Percentiles rank a stretch among this genome's conserved stretches.
phyloP scores from a whole-genome alignment of 129 eudicot species.

The Ambrosia artemisiifolia region DNA sequence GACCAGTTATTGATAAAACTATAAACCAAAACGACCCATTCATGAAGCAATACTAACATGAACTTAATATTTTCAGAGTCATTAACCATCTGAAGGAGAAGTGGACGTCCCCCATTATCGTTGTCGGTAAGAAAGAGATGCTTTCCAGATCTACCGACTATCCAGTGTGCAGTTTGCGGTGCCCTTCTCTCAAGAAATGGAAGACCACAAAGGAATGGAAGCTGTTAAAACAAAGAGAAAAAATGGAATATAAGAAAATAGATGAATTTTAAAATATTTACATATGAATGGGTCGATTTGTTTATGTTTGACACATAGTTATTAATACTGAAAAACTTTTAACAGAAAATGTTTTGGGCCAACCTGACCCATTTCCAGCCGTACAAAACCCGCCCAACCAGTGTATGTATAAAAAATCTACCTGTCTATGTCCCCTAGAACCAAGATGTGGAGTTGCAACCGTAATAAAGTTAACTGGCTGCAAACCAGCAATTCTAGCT shows the following conservation, averaged over 20 bases:
- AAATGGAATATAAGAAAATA: background rate
- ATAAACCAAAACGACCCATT: background rate
- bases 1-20: no score
- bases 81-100: slow-evolving; percentile 65
- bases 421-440: slow-evolving; percentile 77
- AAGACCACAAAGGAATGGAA: slow-evolving; percentile 77
- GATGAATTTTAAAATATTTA: background rate
- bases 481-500: slow-evolving; percentile 54
- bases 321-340: background rate
- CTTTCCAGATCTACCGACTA: slow-evolving; percentile 80
- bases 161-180: slow-evolving; percentile 66
- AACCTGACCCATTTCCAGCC: background rate
- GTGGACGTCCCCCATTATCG: slow-evolving; percentile 68
- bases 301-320: background rate
- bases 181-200: slow-evolving; percentile 66
- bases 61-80: slow-evolving; percentile 62
- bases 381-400: no score
- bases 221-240: slow-evolving; percentile 34
- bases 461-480: slow-evolving; percentile 72
- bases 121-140: slow-evolving; percentile 66
- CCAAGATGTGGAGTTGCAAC: slow-evolving; percentile 87
- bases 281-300: background rate
- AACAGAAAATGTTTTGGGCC: no score
- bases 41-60: slow-evolving; percentile 41
- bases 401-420: background rate